These are phyloP conservation scores for Cadophora malorum DNA, from an alignment of 2,329 filamentous ascomycete species.

Conservation along the genomic window DNA sequence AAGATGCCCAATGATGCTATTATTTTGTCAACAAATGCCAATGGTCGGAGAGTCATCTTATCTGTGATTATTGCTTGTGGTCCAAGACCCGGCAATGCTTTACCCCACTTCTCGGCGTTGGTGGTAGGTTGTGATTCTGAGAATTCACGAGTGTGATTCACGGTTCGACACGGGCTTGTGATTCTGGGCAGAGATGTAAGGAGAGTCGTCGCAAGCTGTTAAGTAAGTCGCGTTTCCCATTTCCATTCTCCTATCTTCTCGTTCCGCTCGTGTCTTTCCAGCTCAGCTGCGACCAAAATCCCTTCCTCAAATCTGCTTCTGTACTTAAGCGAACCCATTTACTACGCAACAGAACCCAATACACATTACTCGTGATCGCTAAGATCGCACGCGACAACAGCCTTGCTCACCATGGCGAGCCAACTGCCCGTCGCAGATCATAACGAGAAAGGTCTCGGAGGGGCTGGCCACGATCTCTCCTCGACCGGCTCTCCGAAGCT, in stretches of 20 bases:
- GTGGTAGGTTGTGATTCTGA: not conserved
- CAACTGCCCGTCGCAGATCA: not conserved
- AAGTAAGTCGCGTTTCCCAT: not conserved
- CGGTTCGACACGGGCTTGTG: constrained; percentile 3
- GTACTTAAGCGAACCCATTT: constrained; percentile 4
- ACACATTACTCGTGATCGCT: not conserved
- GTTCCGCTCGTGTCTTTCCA: not conserved
- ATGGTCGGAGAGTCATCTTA: not conserved
- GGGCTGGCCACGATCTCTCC: not conserved
- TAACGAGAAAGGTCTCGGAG: constrained; percentile 1
- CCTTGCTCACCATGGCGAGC: not conserved
- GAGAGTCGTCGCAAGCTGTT: not conserved
- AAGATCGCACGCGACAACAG: not conserved
- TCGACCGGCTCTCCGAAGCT: constrained; percentile 2
- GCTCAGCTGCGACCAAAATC: not conserved
- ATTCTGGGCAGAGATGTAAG: not conserved
- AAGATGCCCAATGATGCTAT: not conserved
- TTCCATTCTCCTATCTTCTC: not conserved
- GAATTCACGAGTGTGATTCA: not conserved
- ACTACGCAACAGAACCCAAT: not conserved
- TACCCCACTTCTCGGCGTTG: constrained; percentile 11
- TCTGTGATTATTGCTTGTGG: not conserved
- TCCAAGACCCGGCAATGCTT: not conserved
- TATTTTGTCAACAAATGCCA: not conserved
- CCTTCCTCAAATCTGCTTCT: not conserved